These are phyloP conservation scores for Lippia alba DNA, from an alignment of 305 asterid species.

Conservation along the genomic window DNA sequence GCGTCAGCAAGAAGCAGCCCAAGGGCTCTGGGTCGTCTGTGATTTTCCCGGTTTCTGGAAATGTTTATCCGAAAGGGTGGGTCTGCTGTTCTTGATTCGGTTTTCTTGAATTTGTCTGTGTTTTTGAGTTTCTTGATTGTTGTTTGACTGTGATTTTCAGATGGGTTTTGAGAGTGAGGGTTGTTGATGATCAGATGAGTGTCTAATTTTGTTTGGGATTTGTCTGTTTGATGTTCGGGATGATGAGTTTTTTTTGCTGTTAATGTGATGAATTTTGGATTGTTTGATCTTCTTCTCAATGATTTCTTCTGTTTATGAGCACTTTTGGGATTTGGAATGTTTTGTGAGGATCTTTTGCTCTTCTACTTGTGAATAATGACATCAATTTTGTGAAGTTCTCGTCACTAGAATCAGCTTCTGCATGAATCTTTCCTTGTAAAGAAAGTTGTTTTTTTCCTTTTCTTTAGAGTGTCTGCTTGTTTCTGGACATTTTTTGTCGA, in stretches of 20 bases:
- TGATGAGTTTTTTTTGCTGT: background rate
- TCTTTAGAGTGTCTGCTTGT: background rate
- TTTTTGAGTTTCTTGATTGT: constrained; percentile 9
- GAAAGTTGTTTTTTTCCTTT: too few relatives aligned
- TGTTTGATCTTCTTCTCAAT: background rate
- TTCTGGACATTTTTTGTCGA: background rate
- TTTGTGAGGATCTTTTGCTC: background rate
- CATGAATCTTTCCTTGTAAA: background rate
- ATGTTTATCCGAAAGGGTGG: constrained; percentile 91
- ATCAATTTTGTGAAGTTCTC: background rate
- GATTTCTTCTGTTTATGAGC: background rate
- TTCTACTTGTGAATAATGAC: background rate
- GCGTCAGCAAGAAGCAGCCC: constrained; percentile 36
- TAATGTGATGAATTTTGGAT: background rate
- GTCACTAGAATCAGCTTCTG: background rate
- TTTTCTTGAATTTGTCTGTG: constrained; percentile 24
- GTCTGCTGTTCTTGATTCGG: background rate
- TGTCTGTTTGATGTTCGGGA: constrained; percentile 14
- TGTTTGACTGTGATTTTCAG: constrained; percentile 26
- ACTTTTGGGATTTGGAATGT: background rate
- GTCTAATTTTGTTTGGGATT: background rate
- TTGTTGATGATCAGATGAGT: background rate
- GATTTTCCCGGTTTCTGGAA: constrained; percentile 77
- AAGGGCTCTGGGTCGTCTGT: constrained; percentile 61
- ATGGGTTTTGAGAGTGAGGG: constrained; percentile 21